These are phyloP conservation scores for Dothidotthia symphoricarpi DNA, from an alignment of 2,329 filamentous ascomycete species.

Conservation along the genomic window DNA sequence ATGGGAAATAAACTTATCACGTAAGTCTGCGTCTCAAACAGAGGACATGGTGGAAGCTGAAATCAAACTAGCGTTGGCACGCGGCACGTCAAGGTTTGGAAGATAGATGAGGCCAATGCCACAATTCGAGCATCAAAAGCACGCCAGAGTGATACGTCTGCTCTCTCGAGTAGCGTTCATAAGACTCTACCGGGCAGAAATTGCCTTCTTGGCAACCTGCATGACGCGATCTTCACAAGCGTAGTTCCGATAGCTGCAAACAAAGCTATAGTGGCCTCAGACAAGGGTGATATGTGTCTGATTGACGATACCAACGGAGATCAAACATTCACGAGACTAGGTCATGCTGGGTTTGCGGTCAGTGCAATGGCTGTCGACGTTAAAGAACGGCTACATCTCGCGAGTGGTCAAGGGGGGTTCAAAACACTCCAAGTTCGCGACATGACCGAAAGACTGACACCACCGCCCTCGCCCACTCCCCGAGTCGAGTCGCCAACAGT, in stretches of 20 bases:
- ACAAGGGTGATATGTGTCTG: slow-evolving; percentile 84
- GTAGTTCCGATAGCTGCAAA: slow-evolving; percentile 69
- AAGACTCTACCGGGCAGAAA: slow-evolving; percentile 83
- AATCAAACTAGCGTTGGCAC: slow-evolving; percentile 60
- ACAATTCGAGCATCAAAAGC: slow-evolving; percentile 46
- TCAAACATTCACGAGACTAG: slow-evolving; percentile 67
- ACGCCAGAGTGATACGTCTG: slow-evolving; percentile 41
- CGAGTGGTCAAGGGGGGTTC: slow-evolving; percentile 62
- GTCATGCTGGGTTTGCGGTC: slow-evolving; percentile 65
- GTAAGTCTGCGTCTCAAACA: not conserved
- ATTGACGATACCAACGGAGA: slow-evolving; percentile 73
- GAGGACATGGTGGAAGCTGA: too few relatives aligned
- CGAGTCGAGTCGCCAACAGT: slow-evolving; percentile 35
- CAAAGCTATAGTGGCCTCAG: slow-evolving; percentile 79
- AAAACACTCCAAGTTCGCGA: slow-evolving; percentile 46
- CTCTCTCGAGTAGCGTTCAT: slow-evolving; percentile 44
- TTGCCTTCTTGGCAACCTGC: slow-evolving; percentile 74
- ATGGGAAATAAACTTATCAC: slow-evolving; percentile 77
- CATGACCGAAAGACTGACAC: slow-evolving; percentile 31
- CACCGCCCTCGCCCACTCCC: slow-evolving; percentile 38
- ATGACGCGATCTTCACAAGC: slow-evolving; percentile 82
- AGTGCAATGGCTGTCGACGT: slow-evolving; percentile 63
- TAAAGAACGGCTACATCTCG: slow-evolving; percentile 63
- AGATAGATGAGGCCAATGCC: slow-evolving; percentile 65
- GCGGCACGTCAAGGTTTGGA: slow-evolving; percentile 92